Conservation (phyloP, 1,139 yeast genomes). For the Suhomyces taliae region DNA sequence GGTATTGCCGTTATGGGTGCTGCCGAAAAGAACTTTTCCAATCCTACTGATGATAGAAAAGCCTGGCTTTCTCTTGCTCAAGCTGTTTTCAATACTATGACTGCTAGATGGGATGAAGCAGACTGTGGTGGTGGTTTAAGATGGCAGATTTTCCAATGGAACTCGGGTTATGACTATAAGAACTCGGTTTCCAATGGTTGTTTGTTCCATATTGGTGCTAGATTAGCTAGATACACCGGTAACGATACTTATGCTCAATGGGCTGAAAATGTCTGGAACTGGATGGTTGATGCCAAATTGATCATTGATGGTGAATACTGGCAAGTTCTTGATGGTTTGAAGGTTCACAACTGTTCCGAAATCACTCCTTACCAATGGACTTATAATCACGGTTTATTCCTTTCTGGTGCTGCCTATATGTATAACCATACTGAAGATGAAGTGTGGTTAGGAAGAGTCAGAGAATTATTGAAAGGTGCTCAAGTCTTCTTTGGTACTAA, state of each 20-base stretch:
- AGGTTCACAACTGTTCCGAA: constrained; percentile 57
- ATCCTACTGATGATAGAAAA: constrained; percentile 43
- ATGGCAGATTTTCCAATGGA: constrained; percentile 84
- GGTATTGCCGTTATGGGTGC: constrained; percentile 83
- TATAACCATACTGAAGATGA: constrained; percentile 62
- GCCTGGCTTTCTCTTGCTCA: constrained; percentile 69
- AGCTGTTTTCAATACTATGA: constrained; percentile 76
- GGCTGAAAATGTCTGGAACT: constrained; percentile 67
- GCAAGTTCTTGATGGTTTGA: constrained; percentile 70
- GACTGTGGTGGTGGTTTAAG: constrained; percentile 76
- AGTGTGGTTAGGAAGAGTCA: constrained; percentile 57
- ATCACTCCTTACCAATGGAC: constrained; percentile 64
- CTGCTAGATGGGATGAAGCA: constrained; percentile 66
- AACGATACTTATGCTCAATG: constrained; percentile 63
- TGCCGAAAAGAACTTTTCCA: constrained; percentile 73
- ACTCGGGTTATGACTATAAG: constrained; percentile 75
- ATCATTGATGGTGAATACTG: constrained; percentile 38
- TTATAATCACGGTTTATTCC: constrained; percentile 73
- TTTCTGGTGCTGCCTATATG: constrained; percentile 72
- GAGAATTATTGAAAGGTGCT: constrained; percentile 52
- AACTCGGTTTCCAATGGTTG: constrained; percentile 80
- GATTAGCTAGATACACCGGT: constrained; percentile 70
- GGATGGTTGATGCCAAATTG: constrained; percentile 60
- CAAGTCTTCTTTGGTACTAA: constrained; percentile 41
- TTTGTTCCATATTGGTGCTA: constrained; percentile 72